Percentiles rank a stretch among this genome's conserved stretches.
Evolutionary conservation across 164 flowering plant genomes (phyloP).

Genomic region (Aristolochia californica): DNA sequence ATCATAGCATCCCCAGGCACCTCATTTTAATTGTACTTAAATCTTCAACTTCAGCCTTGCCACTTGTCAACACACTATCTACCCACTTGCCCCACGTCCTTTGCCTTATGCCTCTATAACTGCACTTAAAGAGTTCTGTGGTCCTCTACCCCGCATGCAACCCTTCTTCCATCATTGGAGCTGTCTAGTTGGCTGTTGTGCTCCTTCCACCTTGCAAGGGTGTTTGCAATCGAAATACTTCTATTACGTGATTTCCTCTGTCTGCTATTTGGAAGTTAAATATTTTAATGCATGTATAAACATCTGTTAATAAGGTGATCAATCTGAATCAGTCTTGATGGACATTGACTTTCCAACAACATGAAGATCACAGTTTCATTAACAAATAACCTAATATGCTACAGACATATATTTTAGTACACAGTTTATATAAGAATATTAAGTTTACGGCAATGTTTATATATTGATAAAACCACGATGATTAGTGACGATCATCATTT

Average conservation of each 20-base stretch:
- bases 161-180: too few relatives aligned
- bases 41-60: background rate
- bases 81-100: slow-evolving; percentile 94
- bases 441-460: too few relatives aligned
- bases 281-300: too few relatives aligned
- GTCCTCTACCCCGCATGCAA: slow-evolving; percentile 87
- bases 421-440: too few relatives aligned
- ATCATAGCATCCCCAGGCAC: slow-evolving; percentile 17
- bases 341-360: background rate
- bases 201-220: too few relatives aligned
- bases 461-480: too few relatives aligned
- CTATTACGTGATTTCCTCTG: slow-evolving; percentile 14
- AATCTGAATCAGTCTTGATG: background rate
- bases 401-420: too few relatives aligned
- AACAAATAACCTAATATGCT: too few relatives aligned
- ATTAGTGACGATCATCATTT: background rate
- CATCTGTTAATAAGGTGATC: background rate
- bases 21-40: background rate
- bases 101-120: slow-evolving; percentile 78
- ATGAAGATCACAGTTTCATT: background rate
- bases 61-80: slow-evolving; percentile 4
- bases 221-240: slow-evolving; percentile 32
- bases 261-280: too few relatives aligned
- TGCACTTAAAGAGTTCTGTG: slow-evolving; percentile 41
- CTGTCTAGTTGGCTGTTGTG: too few relatives aligned